Evolutionary conservation across 805 yeast genomes (phyloP).

Genomic region (Candida parachauliodes): DNA sequence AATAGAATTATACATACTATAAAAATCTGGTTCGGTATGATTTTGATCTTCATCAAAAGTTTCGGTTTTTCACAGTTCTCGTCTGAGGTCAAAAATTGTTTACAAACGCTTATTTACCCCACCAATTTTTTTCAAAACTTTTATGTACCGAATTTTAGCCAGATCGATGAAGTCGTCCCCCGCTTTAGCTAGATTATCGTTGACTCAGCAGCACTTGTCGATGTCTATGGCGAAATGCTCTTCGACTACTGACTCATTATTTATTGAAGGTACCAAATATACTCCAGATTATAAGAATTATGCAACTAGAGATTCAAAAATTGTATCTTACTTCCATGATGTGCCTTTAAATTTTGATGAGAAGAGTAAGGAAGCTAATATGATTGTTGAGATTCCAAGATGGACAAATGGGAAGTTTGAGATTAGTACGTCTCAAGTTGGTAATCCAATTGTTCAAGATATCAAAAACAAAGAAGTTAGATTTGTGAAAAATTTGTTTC

Average conservation of each 20-base stretch:
- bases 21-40: too few species aligned
- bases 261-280: conserved; percentile 29
- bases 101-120: too few species aligned
- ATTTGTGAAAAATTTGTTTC: conserved; percentile 75
- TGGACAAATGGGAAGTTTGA: conserved; percentile 86
- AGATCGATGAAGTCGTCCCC: conserved; percentile 1
- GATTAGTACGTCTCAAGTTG: conserved; percentile 51
- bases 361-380: conserved; percentile 38
- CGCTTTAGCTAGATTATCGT: conserved; percentile 11
- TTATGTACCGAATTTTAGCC: too few species aligned
- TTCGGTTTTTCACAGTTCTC: neutral
- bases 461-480: conserved; percentile 70
- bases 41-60: too few species aligned
- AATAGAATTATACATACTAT: too few species aligned
- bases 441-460: conserved; percentile 82
- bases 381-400: conserved; percentile 48
- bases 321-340: conserved; percentile 71
- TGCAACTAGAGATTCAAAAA: conserved; percentile 38
- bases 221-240: neutral
- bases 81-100: too few species aligned
- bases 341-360: conserved; percentile 52
- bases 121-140: too few species aligned
- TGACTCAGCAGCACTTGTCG: conserved; percentile 10
- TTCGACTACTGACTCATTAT: neutral
- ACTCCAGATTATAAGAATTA: conserved; percentile 42